Conservation (phyloP, 169 alveolate species). For the Cryptosporidium ryanae region DNA sequence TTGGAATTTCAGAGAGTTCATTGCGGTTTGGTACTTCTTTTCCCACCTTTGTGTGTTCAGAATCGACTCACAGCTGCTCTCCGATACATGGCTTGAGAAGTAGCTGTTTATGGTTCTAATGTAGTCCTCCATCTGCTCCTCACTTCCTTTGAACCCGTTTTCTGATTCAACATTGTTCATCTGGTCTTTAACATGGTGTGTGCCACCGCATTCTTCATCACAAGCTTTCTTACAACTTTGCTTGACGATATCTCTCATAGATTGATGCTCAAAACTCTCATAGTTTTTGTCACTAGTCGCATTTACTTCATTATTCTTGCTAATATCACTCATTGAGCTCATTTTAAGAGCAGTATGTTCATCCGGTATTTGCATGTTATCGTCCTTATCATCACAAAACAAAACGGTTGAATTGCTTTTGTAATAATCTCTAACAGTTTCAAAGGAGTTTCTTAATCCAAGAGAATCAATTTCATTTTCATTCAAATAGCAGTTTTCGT, state of each 20-base stretch:
- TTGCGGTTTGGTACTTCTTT: conserved; percentile 34
- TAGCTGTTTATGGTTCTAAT: conserved; percentile 42
- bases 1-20: conserved; percentile 40
- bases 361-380: background rate
- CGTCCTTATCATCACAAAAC: background rate
- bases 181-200: too few species aligned
- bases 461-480: conserved; percentile 5
- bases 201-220: background rate
- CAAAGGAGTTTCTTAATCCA: conserved; percentile 19
- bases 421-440: conserved; percentile 24
- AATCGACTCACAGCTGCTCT: conserved; percentile 31
- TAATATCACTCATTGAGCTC: too few species aligned
- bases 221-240: background rate
- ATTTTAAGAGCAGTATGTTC: background rate
- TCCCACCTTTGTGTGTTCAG: conserved; percentile 64
- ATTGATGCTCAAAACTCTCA: too few species aligned
- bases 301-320: background rate
- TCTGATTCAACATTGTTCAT: background rate
- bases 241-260: background rate
- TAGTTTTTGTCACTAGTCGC: too few species aligned
- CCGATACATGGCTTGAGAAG: conserved; percentile 22
- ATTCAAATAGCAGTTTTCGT: background rate
- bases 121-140: conserved; percentile 31
- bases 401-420: conserved; percentile 14
- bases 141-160: conserved; percentile 18